Base-by-base conservation (phyloP, 768 basidiomycete species). In the Rubroboletus pulcherrimus region DNA sequence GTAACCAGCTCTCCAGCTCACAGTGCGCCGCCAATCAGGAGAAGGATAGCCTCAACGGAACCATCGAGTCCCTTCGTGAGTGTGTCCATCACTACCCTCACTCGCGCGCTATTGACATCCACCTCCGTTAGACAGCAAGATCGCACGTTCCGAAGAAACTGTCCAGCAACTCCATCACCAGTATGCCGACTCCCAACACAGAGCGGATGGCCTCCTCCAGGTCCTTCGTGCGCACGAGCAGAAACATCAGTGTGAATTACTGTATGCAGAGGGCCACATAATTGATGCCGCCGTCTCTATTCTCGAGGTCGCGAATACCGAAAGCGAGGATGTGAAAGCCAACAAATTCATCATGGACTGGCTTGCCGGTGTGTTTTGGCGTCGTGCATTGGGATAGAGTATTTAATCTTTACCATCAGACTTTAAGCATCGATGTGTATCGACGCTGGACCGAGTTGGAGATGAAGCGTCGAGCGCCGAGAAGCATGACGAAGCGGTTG, bases 191-290 rank as follows among this genome's bases (percentile, higher is more conserved):
- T 17, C 45, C 10, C 14, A 34, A 31, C 49, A 8, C 1, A 34
- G 35, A 21, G 30, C 30, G 0, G 24, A 38, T 15, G 30, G 17
- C n/a, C 49, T 61, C 6, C 7, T 26, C 17, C 40, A 7, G n/a
- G 24, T 55, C 12, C 45, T 50, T 6, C 29, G 0, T 38, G 35
- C 34, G 0, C 56, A 62, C 10, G 44, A 58, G 7, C 24, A 58
- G 19, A 58, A 44, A 9, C 34, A 53, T n/a, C 49, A 40, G 0
- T 59, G 62, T 2, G 51, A 63, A 35, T 3, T 19, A 1, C 21
- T 59, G 21, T 63, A 31, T 45, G 10, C 41, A 0, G 19, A 51
- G 3, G 54, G 52, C 15, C 41, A 17, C 11, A 38, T 56, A 14
- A 2, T 14, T 3, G 51, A 53, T 19, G 61, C 54, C 4, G 49